A percentile compares a stretch with the other conserved stretches of the same genome.
Conservation (phyloP, 176 grass and related monocot genomes). For the Oropetium thomaeum region DNA sequence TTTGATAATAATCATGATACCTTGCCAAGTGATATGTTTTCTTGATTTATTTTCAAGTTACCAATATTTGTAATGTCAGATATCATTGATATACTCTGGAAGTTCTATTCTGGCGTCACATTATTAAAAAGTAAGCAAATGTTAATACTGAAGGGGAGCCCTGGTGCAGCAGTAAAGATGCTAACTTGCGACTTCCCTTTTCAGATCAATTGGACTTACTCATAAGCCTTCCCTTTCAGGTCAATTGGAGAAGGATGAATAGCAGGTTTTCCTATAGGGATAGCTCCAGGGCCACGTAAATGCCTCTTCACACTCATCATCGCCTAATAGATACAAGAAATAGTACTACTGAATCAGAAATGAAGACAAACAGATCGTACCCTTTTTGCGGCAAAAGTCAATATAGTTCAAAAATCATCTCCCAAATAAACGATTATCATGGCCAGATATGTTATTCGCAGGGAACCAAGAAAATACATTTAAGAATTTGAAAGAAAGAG, state of each 20-base stretch:
- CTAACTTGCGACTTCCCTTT: too few species aligned
- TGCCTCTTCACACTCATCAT: constrained; percentile 70
- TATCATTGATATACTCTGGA: not conserved
- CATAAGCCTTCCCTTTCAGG: constrained; percentile 68
- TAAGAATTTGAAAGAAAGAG: not conserved
- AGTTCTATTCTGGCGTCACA: not conserved
- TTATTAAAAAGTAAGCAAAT: not conserved
- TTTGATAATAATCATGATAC: not conserved
- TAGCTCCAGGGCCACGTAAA: constrained; percentile 58
- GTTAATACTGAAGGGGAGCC: too few species aligned
- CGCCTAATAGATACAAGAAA: constrained; percentile 26
- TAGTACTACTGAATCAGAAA: not conserved
- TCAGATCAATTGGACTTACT: constrained; percentile 52
- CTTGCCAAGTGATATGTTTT: not conserved
- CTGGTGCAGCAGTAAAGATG: too few species aligned
- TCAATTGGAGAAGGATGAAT: constrained; percentile 73
- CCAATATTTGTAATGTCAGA: not conserved
- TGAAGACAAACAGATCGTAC: not conserved
- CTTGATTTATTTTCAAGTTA: not conserved
- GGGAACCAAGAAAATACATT: not conserved
- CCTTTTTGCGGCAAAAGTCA: not conserved
- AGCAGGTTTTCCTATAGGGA: constrained; percentile 53
- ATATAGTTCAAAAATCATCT: not conserved
- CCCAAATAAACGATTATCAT: not conserved
- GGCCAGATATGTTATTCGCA: not conserved